Conservation (phyloP, 768 basidiomycete species). For the Boletus insuetus region DNA sequence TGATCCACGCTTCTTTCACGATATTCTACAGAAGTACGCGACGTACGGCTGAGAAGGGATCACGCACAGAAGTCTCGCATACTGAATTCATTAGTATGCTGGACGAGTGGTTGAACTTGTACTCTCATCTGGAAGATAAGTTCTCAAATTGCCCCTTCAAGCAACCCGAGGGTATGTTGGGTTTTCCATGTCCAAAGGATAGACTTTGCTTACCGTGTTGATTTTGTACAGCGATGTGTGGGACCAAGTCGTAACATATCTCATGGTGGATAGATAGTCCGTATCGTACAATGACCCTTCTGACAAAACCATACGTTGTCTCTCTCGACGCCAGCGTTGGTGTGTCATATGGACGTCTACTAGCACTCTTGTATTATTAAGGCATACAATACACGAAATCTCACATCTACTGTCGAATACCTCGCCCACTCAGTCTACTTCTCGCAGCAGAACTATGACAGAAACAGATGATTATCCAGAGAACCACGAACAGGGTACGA, state of each 20-base stretch:
- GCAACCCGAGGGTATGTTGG: no score
- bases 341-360: no score
- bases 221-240: no score
- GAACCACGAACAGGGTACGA: neutral
- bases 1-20: neutral
- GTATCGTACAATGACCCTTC: no score
- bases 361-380: neutral
- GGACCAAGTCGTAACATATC: no score
- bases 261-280: no score
- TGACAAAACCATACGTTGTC: no score
- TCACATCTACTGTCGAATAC: slow-evolving; percentile 24
- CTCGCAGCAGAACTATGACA: slow-evolving; percentile 34
- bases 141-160: neutral
- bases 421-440: slow-evolving; percentile 30
- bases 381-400: neutral
- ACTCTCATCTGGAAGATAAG: neutral
- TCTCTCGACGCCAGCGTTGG: no score
- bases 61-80: neutral
- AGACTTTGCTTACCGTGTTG: no score
- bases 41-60: neutral
- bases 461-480: neutral
- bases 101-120: neutral
- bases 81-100: neutral
- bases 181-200: no score
- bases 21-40: neutral